Evolutionary conservation across 2,329 filamentous ascomycete genomes (phyloP).

Genomic region (Aspergillus brunneoviolaceus): DNA sequence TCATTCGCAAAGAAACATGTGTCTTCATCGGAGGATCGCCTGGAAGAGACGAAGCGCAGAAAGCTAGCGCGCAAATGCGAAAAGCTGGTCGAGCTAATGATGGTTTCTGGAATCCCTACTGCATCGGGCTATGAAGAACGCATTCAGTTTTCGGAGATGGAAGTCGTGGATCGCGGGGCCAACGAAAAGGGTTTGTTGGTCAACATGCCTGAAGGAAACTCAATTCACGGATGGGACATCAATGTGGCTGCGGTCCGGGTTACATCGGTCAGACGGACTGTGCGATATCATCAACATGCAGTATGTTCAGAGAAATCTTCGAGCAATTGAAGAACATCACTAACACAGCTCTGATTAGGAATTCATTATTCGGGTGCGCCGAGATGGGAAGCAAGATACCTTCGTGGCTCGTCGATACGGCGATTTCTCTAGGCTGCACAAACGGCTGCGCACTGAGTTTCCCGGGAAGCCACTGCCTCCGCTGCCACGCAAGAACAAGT

Average conservation of each 20-base stretch:
- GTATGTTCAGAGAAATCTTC: constrained; percentile 50
- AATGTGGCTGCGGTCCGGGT: constrained; percentile 89
- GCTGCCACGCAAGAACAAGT: constrained; percentile 89
- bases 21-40: constrained; percentile 89
- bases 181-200: constrained; percentile 87
- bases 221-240: constrained; percentile 93
- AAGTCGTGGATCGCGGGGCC: constrained; percentile 89
- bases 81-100: constrained; percentile 98
- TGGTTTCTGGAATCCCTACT: constrained; percentile 95
- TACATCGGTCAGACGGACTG: constrained; percentile 76
- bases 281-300: constrained; percentile 88
- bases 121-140: constrained; percentile 97
- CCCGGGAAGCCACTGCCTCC: constrained; percentile 87
- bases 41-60: constrained; percentile 92
- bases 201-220: constrained; percentile 85
- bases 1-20: constrained; percentile 97
- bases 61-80: constrained; percentile 91
- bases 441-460: constrained; percentile 75
- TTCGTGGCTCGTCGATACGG: constrained; percentile 85
- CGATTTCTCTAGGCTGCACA: constrained; percentile 79
- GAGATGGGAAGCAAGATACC: constrained; percentile 69
- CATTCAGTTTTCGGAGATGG: constrained; percentile 93
- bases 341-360: constrained; percentile 55
- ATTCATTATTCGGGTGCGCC: constrained; percentile 84
- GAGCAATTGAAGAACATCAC: neutral